A percentile compares a stretch with the other conserved stretches of the same genome.
Evolutionary conservation across 2,329 filamentous ascomycete genomes (phyloP).

Genomic region (Colletotrichum tabaci): DNA sequence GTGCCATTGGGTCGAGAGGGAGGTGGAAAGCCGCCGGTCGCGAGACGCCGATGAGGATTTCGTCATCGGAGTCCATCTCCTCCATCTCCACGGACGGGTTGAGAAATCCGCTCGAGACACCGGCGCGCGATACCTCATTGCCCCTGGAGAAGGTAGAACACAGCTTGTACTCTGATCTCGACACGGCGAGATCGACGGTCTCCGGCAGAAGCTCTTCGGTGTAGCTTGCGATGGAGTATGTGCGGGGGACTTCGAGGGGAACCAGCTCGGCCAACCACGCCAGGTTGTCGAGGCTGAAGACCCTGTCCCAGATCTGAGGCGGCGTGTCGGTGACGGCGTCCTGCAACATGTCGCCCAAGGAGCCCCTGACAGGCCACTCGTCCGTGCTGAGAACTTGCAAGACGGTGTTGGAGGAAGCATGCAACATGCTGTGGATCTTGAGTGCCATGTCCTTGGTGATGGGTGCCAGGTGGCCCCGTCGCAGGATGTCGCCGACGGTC

Average conservation of each 20-base stretch:
- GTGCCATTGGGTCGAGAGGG: slow-evolving; percentile 64
- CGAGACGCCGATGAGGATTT: slow-evolving; percentile 66
- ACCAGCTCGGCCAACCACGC: slow-evolving; percentile 64
- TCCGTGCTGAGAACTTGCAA: slow-evolving; percentile 64
- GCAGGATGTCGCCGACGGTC: slow-evolving; percentile 64
- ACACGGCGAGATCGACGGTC: slow-evolving; percentile 66
- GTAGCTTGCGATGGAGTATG: slow-evolving; percentile 67
- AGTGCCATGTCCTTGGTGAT: slow-evolving; percentile 66
- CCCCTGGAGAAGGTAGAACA: slow-evolving; percentile 57
- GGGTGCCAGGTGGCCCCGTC: slow-evolving; percentile 66
- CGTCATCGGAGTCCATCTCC: slow-evolving; percentile 61
- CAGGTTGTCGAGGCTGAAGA: slow-evolving; percentile 62
- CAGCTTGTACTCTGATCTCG: slow-evolving; percentile 66
- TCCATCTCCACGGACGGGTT: slow-evolving; percentile 59
- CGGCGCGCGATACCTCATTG: slow-evolving; percentile 54
- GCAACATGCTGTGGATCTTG: slow-evolving; percentile 62
- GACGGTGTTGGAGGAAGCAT: slow-evolving; percentile 65
- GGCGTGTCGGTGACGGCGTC: slow-evolving; percentile 63
- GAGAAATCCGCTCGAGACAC: slow-evolving; percentile 68
- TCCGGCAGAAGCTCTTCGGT: slow-evolving; percentile 65
- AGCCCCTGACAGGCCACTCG: slow-evolving; percentile 67
- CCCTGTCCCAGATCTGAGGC: slow-evolving; percentile 64
- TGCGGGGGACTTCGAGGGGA: slow-evolving; percentile 64
- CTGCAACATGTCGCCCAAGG: slow-evolving; percentile 65
- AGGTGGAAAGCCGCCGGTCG: slow-evolving; percentile 67